Evolutionary conservation across 106 monocot species (phyloP).

Genomic region (Platanthera guangdongensis): DNA sequence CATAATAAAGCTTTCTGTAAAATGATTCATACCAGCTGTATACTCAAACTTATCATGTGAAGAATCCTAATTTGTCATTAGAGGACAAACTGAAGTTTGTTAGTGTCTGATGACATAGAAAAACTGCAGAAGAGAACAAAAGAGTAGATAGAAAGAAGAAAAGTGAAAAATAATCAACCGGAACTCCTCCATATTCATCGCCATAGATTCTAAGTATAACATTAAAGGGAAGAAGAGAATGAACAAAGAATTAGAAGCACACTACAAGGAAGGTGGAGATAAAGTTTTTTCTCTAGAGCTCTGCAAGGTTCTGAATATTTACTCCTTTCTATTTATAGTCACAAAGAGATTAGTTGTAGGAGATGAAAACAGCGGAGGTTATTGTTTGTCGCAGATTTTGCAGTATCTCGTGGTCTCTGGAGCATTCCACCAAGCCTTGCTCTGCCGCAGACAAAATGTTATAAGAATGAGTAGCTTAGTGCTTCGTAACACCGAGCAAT

Average conservation of each 20-base stretch:
- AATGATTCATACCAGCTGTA: background rate
- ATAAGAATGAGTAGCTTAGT: too few relatives aligned
- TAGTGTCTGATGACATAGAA: too few relatives aligned
- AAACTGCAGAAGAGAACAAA: too few relatives aligned
- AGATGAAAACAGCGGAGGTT: background rate
- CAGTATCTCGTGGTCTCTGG: too few relatives aligned
- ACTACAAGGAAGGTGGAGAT: background rate
- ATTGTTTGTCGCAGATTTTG: background rate
- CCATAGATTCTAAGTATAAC: background rate
- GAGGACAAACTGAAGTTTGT: too few relatives aligned
- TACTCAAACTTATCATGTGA: too few relatives aligned
- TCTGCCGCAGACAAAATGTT: too few relatives aligned
- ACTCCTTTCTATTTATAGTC: background rate
- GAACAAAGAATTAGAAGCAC: background rate
- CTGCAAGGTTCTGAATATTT: background rate
- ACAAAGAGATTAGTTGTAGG: background rate
- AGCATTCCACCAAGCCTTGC: too few relatives aligned
- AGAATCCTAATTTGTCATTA: too few relatives aligned
- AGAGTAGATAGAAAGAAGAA: too few relatives aligned
- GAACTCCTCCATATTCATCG: background rate
- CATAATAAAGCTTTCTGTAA: background rate
- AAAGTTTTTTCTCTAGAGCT: background rate
- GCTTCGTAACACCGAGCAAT: too few relatives aligned
- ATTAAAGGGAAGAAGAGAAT: background rate
- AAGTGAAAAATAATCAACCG: too few relatives aligned